Evolutionary conservation across 2,329 filamentous ascomycete species (phyloP).

Genomic region (Ilyonectria robusta): DNA sequence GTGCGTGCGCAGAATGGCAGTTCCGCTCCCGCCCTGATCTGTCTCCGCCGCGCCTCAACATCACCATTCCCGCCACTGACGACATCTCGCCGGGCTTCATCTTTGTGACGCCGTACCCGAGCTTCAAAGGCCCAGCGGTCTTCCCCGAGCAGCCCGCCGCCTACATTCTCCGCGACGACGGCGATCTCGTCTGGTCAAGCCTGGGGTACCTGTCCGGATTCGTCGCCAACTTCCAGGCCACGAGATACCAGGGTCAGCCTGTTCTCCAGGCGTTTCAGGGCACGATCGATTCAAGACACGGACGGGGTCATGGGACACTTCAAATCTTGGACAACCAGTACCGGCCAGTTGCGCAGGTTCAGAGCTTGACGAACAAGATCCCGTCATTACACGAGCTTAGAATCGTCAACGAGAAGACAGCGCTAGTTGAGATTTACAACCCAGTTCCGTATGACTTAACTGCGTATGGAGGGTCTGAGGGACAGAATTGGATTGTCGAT

Average conservation of each 20-base stretch:
- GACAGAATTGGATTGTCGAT: slow-evolving; percentile 66
- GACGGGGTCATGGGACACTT: slow-evolving; percentile 66
- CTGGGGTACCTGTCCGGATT: slow-evolving; percentile 66
- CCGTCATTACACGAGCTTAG: slow-evolving; percentile 68
- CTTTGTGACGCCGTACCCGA: slow-evolving; percentile 57
- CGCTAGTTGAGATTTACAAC: slow-evolving; percentile 67
- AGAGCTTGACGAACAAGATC: slow-evolving; percentile 63
- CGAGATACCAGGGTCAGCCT: slow-evolving; percentile 63
- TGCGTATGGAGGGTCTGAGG: slow-evolving; percentile 58
- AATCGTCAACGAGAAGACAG: slow-evolving; percentile 66
- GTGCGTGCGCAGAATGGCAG: slow-evolving; percentile 37
- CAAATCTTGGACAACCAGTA: slow-evolving; percentile 67
- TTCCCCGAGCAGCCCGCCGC: slow-evolving; percentile 65
- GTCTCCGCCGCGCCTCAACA: slow-evolving; percentile 47
- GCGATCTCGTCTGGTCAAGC: slow-evolving; percentile 71
- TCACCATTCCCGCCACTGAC: slow-evolving; percentile 57
- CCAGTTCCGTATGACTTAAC: slow-evolving; percentile 61
- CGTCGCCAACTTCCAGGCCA: slow-evolving; percentile 66
- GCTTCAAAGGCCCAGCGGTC: slow-evolving; percentile 50
- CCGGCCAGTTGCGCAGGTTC: slow-evolving; percentile 65
- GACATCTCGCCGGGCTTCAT: slow-evolving; percentile 59
- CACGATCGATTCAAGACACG: slow-evolving; percentile 62
- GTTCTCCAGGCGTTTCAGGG: slow-evolving; percentile 69
- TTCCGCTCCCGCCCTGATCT: slow-evolving; percentile 43
- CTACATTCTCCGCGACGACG: slow-evolving; percentile 68